Percentiles rank a stretch among this genome's conserved stretches.
These are phyloP conservation scores for Mychonastes homosphaera DNA, from an alignment of 139 green algal species.

Conservation along the genomic window DNA sequence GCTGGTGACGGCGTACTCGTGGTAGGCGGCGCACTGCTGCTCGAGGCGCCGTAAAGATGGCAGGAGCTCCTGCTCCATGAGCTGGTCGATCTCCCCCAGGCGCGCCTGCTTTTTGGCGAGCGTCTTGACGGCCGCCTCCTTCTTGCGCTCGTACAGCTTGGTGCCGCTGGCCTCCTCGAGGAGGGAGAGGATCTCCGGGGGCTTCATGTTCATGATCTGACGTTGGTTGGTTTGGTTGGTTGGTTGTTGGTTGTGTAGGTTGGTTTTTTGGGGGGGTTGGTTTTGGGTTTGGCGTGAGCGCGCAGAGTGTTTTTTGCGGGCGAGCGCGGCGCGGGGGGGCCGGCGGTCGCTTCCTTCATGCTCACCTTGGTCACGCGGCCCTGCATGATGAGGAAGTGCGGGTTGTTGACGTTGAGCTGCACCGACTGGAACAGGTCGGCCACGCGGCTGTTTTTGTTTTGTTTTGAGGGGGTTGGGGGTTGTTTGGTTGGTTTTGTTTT, in stretches of 20 bases:
- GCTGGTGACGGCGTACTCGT: conserved; percentile 53
- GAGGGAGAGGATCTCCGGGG: conserved; percentile 90
- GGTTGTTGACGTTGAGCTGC: conserved; percentile 99
- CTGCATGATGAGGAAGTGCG: conserved; percentile 99
- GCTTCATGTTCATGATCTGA: conserved; percentile 99
- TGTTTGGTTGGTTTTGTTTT: background rate
- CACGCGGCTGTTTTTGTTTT: conserved; percentile 55
- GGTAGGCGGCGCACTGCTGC: conserved; percentile 69
- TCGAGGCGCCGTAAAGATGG: conserved; percentile 76
- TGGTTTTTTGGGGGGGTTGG: background rate
- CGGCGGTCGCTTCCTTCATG: conserved; percentile 1
- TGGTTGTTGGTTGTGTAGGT: background rate
- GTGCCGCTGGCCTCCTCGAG: conserved; percentile 95
- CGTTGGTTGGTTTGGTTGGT: background rate
- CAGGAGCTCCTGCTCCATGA: conserved; percentile 81
- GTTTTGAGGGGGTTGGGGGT: too few species aligned
- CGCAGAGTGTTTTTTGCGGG: background rate
- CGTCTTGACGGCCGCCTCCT: conserved; percentile 72
- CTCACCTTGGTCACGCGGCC: conserved; percentile 86
- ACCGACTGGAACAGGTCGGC: conserved; percentile 98
- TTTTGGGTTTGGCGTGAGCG: background rate
- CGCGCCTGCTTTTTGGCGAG: conserved; percentile 94
- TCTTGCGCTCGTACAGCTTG: conserved; percentile 98
- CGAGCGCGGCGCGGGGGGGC: background rate
- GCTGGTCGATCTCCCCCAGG: conserved; percentile 92